Conservation (phyloP, 768 basidiomycete genomes). For the Leucocoprinus birnbaumii region DNA sequence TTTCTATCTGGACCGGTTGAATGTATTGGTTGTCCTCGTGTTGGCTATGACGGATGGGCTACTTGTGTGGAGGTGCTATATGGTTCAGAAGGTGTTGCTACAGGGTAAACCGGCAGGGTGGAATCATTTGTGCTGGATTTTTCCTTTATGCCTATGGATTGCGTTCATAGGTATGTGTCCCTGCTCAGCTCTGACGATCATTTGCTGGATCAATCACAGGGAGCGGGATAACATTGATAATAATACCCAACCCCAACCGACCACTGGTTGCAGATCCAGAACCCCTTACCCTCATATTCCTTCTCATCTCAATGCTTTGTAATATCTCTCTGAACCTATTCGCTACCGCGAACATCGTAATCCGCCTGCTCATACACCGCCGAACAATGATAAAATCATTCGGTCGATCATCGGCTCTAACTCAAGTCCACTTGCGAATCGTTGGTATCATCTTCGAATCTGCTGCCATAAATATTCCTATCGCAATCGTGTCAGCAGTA, state of each 20-base stretch:
- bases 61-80: conserved; percentile 9
- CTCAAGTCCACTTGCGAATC: neutral
- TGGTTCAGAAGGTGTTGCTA: conserved; percentile 1
- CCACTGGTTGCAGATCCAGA: neutral
- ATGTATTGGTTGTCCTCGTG: neutral
- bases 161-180: neutral
- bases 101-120: neutral
- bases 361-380: neutral
- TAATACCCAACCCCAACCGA: neutral
- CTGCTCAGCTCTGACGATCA: too few species aligned
- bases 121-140: conserved; percentile 1
- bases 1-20: neutral
- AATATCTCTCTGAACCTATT: neutral
- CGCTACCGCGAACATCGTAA: neutral
- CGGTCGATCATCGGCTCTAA: neutral
- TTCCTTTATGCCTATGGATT: neutral
- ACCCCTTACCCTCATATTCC: neutral
- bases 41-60: conserved; percentile 1
- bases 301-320: neutral
- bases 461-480: neutral
- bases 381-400: neutral
- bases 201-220: too few species aligned
- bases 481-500: too few species aligned
- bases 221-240: neutral
- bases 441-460: neutral